Conservation (phyloP, 805 yeast genomes). For the Saturnispora hagleri region DNA sequence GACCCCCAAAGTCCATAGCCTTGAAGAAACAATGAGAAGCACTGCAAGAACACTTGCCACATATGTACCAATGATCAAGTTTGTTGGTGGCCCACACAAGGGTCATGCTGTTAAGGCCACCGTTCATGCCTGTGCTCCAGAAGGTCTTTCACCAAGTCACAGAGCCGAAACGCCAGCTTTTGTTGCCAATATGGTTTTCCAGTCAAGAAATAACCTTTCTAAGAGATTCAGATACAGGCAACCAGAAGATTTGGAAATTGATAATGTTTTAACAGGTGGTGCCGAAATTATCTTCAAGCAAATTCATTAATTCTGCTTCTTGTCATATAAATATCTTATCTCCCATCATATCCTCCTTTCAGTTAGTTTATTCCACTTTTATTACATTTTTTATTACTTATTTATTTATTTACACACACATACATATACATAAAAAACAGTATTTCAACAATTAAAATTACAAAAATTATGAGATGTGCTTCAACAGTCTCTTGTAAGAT, state of each 20-base stretch:
- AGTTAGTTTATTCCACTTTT: conserved; percentile 1
- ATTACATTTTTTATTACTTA: background rate
- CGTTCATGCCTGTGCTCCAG: conserved; percentile 34
- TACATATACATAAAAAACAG: background rate
- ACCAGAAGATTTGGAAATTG: conserved; percentile 63
- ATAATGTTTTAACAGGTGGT: conserved; percentile 74
- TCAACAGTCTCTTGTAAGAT: conserved; percentile 6
- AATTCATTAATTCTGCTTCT: background rate
- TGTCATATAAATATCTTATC: background rate
- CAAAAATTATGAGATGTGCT: background rate
- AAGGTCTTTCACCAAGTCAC: conserved; percentile 22
- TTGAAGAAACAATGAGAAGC: conserved; percentile 21
- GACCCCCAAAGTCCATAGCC: background rate
- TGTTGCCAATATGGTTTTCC: conserved; percentile 20
- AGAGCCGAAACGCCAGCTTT: conserved; percentile 3
- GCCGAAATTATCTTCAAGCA: conserved; percentile 47
- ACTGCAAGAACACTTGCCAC: conserved; percentile 24
- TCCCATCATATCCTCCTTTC: background rate
- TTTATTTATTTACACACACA: background rate
- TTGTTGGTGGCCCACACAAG: conserved; percentile 73
- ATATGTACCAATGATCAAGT: conserved; percentile 69
- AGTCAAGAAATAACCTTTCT: conserved; percentile 61
- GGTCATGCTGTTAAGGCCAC: conserved; percentile 8
- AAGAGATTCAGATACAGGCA: conserved; percentile 59
- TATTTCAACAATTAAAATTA: background rate